These are phyloP conservation scores for Monosporascus sp. DNA, from an alignment of 2,329 filamentous ascomycete genomes.

Conservation along the genomic window DNA sequence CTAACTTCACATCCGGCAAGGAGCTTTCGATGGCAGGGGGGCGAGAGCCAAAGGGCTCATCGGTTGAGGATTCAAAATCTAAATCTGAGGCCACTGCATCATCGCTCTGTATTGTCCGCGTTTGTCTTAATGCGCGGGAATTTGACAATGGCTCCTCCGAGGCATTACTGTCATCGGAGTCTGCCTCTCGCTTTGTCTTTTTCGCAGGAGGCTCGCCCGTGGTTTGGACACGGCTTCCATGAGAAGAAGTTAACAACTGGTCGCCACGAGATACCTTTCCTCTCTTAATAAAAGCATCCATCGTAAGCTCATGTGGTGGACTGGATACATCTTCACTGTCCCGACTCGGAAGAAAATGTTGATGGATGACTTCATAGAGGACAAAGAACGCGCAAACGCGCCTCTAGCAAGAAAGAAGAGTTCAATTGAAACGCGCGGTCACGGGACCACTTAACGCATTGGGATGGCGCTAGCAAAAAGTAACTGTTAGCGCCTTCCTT, in stretches of 20 bases:
- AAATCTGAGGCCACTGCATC: conserved; percentile 24
- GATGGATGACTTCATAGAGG: conserved; percentile 13
- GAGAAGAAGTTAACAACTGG: conserved; percentile 4
- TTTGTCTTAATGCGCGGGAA: conserved; percentile 9
- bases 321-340: conserved; percentile 2
- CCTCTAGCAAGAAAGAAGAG: background rate
- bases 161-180: conserved; percentile 25
- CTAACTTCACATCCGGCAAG: conserved; percentile 60
- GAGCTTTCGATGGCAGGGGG: conserved; percentile 66
- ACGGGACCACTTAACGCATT: background rate
- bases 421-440: conserved; percentile 2
- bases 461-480: too few relatives aligned
- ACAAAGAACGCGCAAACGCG: conserved; percentile 11
- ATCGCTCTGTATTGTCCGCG: conserved; percentile 7
- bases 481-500: too few relatives aligned
- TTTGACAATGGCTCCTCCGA: conserved; percentile 20
- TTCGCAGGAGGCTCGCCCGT: conserved; percentile 28
- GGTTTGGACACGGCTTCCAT: conserved; percentile 1
- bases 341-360: background rate
- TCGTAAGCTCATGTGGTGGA: conserved; percentile 7
- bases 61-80: conserved; percentile 26
- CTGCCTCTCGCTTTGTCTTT: conserved; percentile 25
- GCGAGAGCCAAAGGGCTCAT: conserved; percentile 21
- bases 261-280: conserved; percentile 6
- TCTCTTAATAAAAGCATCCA: conserved; percentile 25